Percentiles rank a stretch among this genome's conserved stretches.
Conservation (phyloP, 2,329 filamentous ascomycete species). For the Eutypa lata region DNA sequence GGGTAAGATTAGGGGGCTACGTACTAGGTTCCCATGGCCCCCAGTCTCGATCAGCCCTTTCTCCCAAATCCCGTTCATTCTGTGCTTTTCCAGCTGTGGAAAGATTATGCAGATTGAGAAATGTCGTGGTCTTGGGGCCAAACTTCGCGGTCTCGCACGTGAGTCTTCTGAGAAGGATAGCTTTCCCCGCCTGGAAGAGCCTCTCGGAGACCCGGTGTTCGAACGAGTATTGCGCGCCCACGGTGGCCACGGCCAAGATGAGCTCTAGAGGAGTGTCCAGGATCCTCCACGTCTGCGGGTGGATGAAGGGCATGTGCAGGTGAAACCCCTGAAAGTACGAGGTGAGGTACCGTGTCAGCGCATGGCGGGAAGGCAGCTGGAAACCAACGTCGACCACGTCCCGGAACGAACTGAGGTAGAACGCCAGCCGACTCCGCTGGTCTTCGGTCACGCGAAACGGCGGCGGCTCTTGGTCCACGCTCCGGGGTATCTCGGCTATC, state of each 20-base stretch:
- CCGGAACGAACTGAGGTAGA: constrained; percentile 24
- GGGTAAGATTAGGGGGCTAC: not conserved
- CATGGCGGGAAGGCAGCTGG: constrained; percentile 33
- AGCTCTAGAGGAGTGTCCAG: constrained; percentile 30
- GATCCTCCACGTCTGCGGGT: constrained; percentile 31
- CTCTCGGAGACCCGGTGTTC: constrained; percentile 32
- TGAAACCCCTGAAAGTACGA: constrained; percentile 37
- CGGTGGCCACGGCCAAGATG: constrained; percentile 28
- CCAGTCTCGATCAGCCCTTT: constrained; percentile 6
- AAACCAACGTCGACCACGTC: constrained; percentile 27
- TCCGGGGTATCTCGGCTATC: constrained; percentile 16
- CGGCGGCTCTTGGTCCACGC: constrained; percentile 5
- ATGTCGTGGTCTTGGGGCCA: constrained; percentile 21
- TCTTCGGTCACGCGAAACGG: constrained; percentile 29
- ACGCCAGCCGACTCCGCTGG: constrained; percentile 24
- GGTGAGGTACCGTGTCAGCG: constrained; percentile 32
- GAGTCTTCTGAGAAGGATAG: constrained; percentile 29
- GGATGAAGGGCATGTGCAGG: constrained; percentile 36
- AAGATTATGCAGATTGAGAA: constrained; percentile 18
- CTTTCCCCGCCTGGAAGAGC: constrained; percentile 30
- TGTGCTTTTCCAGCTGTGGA: not conserved
- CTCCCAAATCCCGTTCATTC: not conserved
- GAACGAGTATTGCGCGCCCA: constrained; percentile 37
- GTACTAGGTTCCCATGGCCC: constrained; percentile 22
- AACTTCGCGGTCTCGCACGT: constrained; percentile 18